phyloP scores from a whole-genome alignment of 2,329 filamentous ascomycete species.

The Microcyclospora pomicola region DNA sequence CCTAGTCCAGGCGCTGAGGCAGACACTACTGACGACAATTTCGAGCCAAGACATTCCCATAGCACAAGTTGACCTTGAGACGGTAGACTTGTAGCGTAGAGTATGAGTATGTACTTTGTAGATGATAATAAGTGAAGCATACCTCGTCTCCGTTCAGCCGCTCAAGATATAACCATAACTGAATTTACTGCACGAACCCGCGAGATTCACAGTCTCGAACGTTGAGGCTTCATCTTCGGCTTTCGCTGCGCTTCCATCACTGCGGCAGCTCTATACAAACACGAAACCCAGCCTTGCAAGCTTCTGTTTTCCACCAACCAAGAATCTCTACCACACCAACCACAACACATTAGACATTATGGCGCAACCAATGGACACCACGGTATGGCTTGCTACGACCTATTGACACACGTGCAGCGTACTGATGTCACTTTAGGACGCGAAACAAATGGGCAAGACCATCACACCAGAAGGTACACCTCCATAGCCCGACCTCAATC shows the following conservation, averaged over 20 bases:
- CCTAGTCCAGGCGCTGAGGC: too few relatives aligned
- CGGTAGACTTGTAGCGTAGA: too few relatives aligned
- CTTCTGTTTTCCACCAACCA: background rate
- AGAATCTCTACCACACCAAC: background rate
- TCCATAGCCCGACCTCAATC: slow-evolving; percentile 1
- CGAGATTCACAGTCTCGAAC: background rate
- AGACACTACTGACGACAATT: too few relatives aligned
- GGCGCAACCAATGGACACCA: slow-evolving; percentile 1
- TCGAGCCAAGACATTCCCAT: too few relatives aligned
- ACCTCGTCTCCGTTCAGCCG: too few relatives aligned
- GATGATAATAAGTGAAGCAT: background rate
- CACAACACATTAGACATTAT: background rate
- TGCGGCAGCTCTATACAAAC: background rate
- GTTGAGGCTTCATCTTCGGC: background rate
- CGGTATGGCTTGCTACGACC: background rate
- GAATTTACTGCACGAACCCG: background rate
- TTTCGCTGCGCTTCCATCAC: background rate
- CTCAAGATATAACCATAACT: too few relatives aligned
- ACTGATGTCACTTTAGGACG: too few relatives aligned
- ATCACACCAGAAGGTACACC: slow-evolving; percentile 25
- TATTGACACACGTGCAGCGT: too few relatives aligned
- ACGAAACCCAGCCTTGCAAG: background rate
- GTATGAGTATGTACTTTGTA: background rate
- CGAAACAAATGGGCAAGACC: slow-evolving; percentile 11
- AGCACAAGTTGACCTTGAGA: too few relatives aligned